Percentiles rank a stretch among this genome's conserved stretches.
Evolutionary conservation across 352 stramenopile genomes (phyloP).

Genomic region (Pythium biforme): DNA sequence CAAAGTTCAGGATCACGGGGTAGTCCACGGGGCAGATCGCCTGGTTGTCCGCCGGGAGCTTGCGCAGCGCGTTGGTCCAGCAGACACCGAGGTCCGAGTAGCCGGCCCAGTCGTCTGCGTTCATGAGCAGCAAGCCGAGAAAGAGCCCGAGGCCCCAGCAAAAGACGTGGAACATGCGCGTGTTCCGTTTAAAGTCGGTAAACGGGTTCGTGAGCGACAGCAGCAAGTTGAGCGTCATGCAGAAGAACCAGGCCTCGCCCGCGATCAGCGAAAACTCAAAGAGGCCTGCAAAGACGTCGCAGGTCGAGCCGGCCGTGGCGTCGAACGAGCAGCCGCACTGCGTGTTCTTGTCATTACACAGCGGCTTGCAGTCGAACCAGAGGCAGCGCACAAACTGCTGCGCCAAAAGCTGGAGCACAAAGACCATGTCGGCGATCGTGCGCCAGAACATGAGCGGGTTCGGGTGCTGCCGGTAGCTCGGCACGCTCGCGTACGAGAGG

Average conservation of each 20-base stretch:
- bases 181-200: slow-evolving; percentile 89
- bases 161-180: slow-evolving; percentile 79
- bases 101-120: slow-evolving; percentile 68
- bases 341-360: slow-evolving; percentile 63
- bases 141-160: slow-evolving; percentile 69
- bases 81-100: slow-evolving; percentile 86
- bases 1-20: slow-evolving; percentile 70
- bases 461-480: slow-evolving; percentile 78
- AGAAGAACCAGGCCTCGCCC: slow-evolving; percentile 88
- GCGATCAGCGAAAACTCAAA: slow-evolving; percentile 87
- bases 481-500: slow-evolving; percentile 77
- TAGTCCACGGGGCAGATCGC: slow-evolving; percentile 36
- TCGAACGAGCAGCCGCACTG: slow-evolving; percentile 76
- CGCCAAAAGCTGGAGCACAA: slow-evolving; percentile 77
- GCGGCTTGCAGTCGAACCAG: slow-evolving; percentile 77
- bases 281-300: slow-evolving; percentile 70
- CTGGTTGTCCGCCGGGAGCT: slow-evolving; percentile 41
- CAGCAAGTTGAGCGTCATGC: slow-evolving; percentile 87
- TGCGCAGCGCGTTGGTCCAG: slow-evolving; percentile 84
- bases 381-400: slow-evolving; percentile 81
- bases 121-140: slow-evolving; percentile 70
- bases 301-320: slow-evolving; percentile 45
- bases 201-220: slow-evolving; percentile 90
- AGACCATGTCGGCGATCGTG: slow-evolving; percentile 81
- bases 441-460: slow-evolving; percentile 90